phyloP scores from a whole-genome alignment of 1,139 yeast species.

The Scheffersomyces segobiensis region DNA sequence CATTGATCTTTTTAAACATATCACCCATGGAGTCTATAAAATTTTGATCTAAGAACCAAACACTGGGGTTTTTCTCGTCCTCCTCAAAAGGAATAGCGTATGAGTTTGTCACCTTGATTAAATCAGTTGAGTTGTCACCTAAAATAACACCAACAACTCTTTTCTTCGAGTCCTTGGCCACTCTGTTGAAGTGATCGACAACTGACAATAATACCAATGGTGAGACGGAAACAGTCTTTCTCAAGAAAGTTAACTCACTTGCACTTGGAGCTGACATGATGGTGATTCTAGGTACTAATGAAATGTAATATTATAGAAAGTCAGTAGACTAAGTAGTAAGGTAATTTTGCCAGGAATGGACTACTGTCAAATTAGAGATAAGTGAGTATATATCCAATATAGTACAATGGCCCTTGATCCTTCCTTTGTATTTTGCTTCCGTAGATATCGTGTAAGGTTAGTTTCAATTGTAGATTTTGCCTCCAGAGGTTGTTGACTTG shows the following conservation, averaged over 20 bases:
- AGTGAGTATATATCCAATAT: background rate
- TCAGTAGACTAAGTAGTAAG: conserved; percentile 5
- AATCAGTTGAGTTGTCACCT: conserved; percentile 69
- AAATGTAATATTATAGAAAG: background rate
- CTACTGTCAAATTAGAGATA: background rate
- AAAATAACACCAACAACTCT: conserved; percentile 93
- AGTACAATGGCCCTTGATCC: background rate
- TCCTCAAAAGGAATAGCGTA: conserved; percentile 96
- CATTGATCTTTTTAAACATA: conserved; percentile 96
- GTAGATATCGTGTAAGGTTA: background rate
- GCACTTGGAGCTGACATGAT: conserved; percentile 20
- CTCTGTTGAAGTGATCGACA: conserved; percentile 92
- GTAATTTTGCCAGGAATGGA: background rate
- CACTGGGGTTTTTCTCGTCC: conserved; percentile 88
- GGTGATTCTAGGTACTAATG: background rate
- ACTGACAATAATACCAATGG: conserved; percentile 93
- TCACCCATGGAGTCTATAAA: conserved; percentile 96
- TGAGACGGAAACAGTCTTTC: conserved; percentile 82
- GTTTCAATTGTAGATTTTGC: conserved; percentile 1
- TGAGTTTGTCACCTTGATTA: conserved; percentile 69
- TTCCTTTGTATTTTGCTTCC: background rate
- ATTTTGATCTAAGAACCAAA: conserved; percentile 97
- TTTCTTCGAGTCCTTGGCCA: conserved; percentile 64
- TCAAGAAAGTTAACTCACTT: conserved; percentile 38
- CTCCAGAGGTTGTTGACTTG: background rate